These are phyloP conservation scores for Apophysomyces ossiformis DNA, from an alignment of 371 early-diverging fungal species.

Conservation along the genomic window DNA sequence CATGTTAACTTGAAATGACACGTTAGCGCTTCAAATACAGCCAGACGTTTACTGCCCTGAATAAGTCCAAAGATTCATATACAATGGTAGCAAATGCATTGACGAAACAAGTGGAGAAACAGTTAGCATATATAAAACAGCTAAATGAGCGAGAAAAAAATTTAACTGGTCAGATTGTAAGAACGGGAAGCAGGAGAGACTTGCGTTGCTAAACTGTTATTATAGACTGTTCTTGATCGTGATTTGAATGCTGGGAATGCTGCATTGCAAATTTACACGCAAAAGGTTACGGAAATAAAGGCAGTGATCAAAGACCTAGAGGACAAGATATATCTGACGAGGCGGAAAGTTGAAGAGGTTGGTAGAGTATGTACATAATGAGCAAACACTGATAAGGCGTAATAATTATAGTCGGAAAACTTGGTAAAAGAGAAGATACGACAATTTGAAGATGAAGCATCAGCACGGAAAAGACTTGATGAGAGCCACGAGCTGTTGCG, in stretches of 20 bases:
- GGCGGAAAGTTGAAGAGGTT: constrained; percentile 54
- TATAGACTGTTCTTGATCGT: constrained; percentile 43
- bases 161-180: constrained; percentile 65
- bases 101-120: constrained; percentile 79
- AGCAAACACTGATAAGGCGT: constrained; percentile 9
- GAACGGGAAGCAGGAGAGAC: not conserved
- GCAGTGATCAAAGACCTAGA: constrained; percentile 46
- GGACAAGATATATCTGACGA: constrained; percentile 35
- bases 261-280: constrained; percentile 54
- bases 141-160: constrained; percentile 80
- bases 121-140: constrained; percentile 77
- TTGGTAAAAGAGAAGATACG: constrained; percentile 61
- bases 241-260: constrained; percentile 50
- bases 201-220: not conserved
- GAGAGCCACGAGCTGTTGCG: constrained; percentile 63
- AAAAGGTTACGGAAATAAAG: constrained; percentile 44
- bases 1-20: constrained; percentile 21
- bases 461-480: constrained; percentile 51
- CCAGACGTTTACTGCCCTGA: constrained; percentile 70
- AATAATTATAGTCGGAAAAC: constrained; percentile 45
- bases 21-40: constrained; percentile 68
- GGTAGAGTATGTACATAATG: not conserved
- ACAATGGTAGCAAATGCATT: constrained; percentile 68
- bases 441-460: constrained; percentile 60
- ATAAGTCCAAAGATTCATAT: constrained; percentile 72